Base-by-base conservation (phyloP, 306 rosid genomes). In the Vachellia pachyceras region DNA sequence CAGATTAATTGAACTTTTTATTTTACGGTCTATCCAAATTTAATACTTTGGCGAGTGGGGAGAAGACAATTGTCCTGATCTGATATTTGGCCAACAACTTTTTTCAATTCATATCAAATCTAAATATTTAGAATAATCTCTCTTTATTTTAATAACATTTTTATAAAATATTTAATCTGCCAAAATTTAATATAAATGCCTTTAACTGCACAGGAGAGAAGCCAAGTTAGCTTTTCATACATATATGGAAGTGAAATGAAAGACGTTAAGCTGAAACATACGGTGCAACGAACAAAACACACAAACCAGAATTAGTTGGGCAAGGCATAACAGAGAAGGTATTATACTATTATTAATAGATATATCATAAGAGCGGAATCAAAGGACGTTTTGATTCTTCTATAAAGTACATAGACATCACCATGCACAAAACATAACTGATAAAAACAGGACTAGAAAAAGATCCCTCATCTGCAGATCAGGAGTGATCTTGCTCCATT, bases 401-500 rank as follows among this genome's bases (percentile, higher is more conserved):
- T 29, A 18, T 18, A 3, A 33, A 63, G 72, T 72, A 52, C 52
- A 64, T 54, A n/a, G 68, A 11, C 37, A 60, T 10, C 15, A 71
- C 60, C 50, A 55, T 2, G 55, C 39, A 82, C 37, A 74, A 29
- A n/a, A n/a, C n/a, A n/a, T n/a, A n/a, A n/a, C 49, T 47, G 73
- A 42, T 10, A 4, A 40, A 41, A 47, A 15, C 52, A 12, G 77
- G 10, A 11, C n/a, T 2, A 11, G 68, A 60, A 45, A 37, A 67
- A 37, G 40, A 41, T 20, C 41, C 11, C 22, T 36, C 50, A 41
- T 5, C 84, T 47, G 69, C 69, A 60, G 39, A 52, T 84, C 75
- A 83, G 71, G 92, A 84, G 58, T 83, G 83, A 80, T 91, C 82
- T 49, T 44, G 88, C 83, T 81, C 83, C 87, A 91, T 81, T 83